Conservation (phyloP, 1,139 yeast genomes). For the Keqinozyma sinolaborantium region DNA sequence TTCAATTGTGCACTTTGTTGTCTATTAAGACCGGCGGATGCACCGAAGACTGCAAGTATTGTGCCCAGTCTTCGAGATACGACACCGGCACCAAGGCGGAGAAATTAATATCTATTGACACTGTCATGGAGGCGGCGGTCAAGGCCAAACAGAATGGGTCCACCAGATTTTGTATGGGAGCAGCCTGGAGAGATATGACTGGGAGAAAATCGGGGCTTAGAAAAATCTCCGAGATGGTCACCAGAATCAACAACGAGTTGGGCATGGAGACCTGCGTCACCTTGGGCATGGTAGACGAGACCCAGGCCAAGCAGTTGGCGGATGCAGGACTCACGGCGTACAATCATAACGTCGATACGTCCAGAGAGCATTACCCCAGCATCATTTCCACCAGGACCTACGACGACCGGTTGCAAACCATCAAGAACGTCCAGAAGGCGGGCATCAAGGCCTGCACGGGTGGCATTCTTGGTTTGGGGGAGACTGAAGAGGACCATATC, state of each 20-base stretch:
- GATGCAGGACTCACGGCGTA: constrained; percentile 79
- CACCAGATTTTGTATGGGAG: constrained; percentile 82
- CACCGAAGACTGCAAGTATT: constrained; percentile 77
- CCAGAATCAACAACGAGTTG: constrained; percentile 54
- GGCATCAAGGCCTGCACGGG: constrained; percentile 78
- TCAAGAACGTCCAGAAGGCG: constrained; percentile 58
- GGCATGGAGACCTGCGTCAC: constrained; percentile 80
- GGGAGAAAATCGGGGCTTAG: constrained; percentile 70
- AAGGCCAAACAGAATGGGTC: constrained; percentile 69
- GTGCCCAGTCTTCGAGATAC: constrained; percentile 71
- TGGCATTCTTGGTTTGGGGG: constrained; percentile 78
- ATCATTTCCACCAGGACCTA: constrained; percentile 67
- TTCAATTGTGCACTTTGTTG: constrained; percentile 72
- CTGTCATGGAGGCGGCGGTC: constrained; percentile 60
- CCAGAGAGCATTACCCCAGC: constrained; percentile 71
- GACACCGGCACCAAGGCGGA: constrained; percentile 70
- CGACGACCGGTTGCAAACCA: constrained; percentile 68
- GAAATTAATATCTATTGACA: constrained; percentile 56
- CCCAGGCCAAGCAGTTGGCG: constrained; percentile 56
- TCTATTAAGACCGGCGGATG: constrained; percentile 81
- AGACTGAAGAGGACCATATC: constrained; percentile 66
- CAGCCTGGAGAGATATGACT: constrained; percentile 85
- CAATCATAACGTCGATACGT: constrained; percentile 78
- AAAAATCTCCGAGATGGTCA: constrained; percentile 63
- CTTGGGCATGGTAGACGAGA: constrained; percentile 67